Percentiles rank a stretch among this genome's conserved stretches.
These are phyloP conservation scores for Neonothopanus nambi DNA, from an alignment of 1,284 basidiomycete species.

Conservation along the genomic window DNA sequence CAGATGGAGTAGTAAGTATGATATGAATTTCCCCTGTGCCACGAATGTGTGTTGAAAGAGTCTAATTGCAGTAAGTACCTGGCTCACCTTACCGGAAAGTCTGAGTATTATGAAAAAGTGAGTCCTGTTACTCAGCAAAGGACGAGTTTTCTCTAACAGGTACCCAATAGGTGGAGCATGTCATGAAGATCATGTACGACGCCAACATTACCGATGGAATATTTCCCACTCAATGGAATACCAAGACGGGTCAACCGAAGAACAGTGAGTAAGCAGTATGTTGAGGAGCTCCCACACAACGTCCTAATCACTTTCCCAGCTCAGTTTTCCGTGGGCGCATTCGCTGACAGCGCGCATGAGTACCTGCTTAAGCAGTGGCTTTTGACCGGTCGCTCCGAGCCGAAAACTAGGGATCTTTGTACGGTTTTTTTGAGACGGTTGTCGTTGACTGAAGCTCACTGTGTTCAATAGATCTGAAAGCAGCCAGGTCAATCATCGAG, in stretches of 20 bases:
- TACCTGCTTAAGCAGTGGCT: conserved; percentile 76
- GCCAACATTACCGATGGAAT: conserved; percentile 37
- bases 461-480: conserved; percentile 52
- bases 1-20: conserved; percentile 53
- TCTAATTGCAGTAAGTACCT: conserved; percentile 49
- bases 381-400: conserved; percentile 60
- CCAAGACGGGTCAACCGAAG: conserved; percentile 35
- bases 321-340: conserved; percentile 60
- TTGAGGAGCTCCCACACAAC: background rate
- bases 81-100: conserved; percentile 54
- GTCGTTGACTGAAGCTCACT: no score
- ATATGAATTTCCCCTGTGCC: background rate
- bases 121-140: no score
- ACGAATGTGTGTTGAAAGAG: background rate
- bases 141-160: no score
- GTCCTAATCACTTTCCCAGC: conserved; percentile 27
- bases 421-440: conserved; percentile 24
- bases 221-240: conserved; percentile 46
- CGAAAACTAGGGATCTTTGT: conserved; percentile 64
- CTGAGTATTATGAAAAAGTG: conserved; percentile 48
- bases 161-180: conserved; percentile 35
- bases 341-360: conserved; percentile 73
- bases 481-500: conserved; percentile 60
- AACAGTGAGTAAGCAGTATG: conserved; percentile 27
- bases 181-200: conserved; percentile 51